Evolutionary conservation across 495 filamentous ascomycete species (phyloP).

Genomic region (Hyaloscypha hepaticicola): DNA sequence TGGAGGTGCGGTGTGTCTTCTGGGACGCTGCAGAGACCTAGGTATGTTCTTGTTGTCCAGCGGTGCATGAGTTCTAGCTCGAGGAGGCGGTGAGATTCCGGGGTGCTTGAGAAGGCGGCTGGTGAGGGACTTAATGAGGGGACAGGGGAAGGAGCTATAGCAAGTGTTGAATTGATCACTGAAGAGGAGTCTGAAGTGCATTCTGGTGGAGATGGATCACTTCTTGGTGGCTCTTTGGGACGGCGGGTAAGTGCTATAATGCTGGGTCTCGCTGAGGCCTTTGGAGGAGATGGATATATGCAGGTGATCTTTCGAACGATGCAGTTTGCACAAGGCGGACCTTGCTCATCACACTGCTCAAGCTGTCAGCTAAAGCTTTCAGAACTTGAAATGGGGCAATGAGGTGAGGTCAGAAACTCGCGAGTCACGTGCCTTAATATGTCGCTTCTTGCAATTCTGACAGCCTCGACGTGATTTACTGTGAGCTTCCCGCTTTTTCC

Average conservation of each 20-base stretch:
- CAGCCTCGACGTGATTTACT: constrained; percentile 41
- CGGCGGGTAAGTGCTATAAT: background rate
- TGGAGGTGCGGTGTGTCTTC: constrained; percentile 36
- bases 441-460: constrained; percentile 41
- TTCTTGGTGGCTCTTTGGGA: background rate
- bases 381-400: background rate
- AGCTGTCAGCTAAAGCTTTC: background rate
- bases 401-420: background rate
- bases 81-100: constrained; percentile 30
- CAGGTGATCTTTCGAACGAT: constrained; percentile 34
- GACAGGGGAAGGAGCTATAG: background rate
- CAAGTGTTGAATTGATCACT: background rate
- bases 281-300: constrained; percentile 28
- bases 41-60: constrained; percentile 38
- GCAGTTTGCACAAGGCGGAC: constrained; percentile 39
- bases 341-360: constrained; percentile 36
- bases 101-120: constrained; percentile 21
- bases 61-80: constrained; percentile 40
- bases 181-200: background rate
- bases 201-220: background rate
- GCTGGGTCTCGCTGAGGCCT: background rate
- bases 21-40: constrained; percentile 33
- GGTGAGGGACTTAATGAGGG: background rate
- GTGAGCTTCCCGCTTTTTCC: constrained; percentile 39
- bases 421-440: constrained; percentile 33